phyloP scores from a whole-genome alignment of 2,329 filamentous ascomycete genomes.

The Exserohilum rostratum region DNA sequence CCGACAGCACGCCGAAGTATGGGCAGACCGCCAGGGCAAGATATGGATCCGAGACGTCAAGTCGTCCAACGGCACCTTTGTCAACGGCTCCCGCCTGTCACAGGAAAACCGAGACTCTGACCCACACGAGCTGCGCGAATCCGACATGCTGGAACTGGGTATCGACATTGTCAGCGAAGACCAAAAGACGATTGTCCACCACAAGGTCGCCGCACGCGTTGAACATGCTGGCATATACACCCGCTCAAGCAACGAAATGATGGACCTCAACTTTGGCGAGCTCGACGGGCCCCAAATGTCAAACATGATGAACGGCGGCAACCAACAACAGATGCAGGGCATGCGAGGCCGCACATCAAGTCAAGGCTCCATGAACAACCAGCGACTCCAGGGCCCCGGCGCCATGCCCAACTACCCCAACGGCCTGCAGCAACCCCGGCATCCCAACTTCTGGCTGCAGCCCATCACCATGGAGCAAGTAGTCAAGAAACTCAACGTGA shows the following conservation, averaged over 20 bases:
- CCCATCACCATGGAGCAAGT: slow-evolving; percentile 94
- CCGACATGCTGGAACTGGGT: slow-evolving; percentile 90
- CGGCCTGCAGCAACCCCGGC: slow-evolving; percentile 72
- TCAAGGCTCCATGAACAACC: slow-evolving; percentile 65
- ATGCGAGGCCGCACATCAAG: slow-evolving; percentile 68
- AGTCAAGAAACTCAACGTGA: slow-evolving; percentile 82
- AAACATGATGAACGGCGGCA: slow-evolving; percentile 68
- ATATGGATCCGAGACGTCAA: slow-evolving; percentile 97
- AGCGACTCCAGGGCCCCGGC: slow-evolving; percentile 63
- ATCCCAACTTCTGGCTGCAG: slow-evolving; percentile 82
- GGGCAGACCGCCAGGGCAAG: slow-evolving; percentile 83
- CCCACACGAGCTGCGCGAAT: slow-evolving; percentile 87
- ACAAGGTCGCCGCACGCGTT: slow-evolving; percentile 96
- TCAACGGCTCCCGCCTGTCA: slow-evolving; percentile 88
- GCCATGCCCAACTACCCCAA: slow-evolving; percentile 64
- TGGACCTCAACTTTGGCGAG: slow-evolving; percentile 92
- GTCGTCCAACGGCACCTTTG: slow-evolving; percentile 97
- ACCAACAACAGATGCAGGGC: slow-evolving; percentile 68
- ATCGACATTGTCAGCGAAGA: slow-evolving; percentile 99
- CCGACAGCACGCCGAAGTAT: slow-evolving; percentile 93
- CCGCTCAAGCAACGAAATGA: slow-evolving; percentile 70
- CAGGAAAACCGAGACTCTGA: slow-evolving; percentile 96
- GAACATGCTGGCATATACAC: slow-evolving; percentile 89
- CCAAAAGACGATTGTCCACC: slow-evolving; percentile 96
- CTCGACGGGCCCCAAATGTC: slow-evolving; percentile 78